Base-by-base conservation (phyloP, 352 stramenopile species). In the Globisporangium canariense region DNA sequence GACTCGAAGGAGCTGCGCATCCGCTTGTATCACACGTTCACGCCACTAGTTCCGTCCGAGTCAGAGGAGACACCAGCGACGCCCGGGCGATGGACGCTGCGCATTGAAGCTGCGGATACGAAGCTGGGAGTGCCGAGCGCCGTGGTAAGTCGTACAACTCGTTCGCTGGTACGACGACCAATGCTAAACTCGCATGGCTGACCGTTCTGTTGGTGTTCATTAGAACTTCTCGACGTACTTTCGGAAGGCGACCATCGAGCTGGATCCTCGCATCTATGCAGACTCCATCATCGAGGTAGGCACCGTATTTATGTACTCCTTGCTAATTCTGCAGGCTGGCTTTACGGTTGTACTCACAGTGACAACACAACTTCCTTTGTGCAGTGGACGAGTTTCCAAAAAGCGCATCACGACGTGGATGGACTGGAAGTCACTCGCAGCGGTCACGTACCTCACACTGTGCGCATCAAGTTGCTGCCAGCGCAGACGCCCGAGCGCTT, bases 151-250 rank as follows among this genome's bases (percentile, higher is more conserved):
- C 10, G 11, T 16, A 6, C 13, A 4, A 45, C 13, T 60, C 40
- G 43, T 22, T 22, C 7, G 22, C 40, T 45, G 40, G 40, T 11
- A 45, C 8, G 18, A 45, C 13, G 13, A 11, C 40, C 11, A 45
- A 38, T 7, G 20, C 14, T 32, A 20, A 36, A 4, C 6, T 20
- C 4, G 3, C 16, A n/a, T 32, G 16, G 7, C 1, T 14, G 0
- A 34, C 46, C 36, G 52, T 14, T 7, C 18, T 38, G 28, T 50
- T 16, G 43, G 47, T 11, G 5, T 40, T 40, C 34, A 28, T 20
- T 54, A 92, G 83, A 91, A 84, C 75, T 87, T 93, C 60, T 85
- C 83, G 13, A 88, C 72, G 60, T 88, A 88, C 67, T 93, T 93
- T 55, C 78, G 83, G 41, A 93, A 93, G 64, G 73, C 72, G 28